Conservation (phyloP, 2,329 filamentous ascomycete genomes). For the Ilyonectria robusta region DNA sequence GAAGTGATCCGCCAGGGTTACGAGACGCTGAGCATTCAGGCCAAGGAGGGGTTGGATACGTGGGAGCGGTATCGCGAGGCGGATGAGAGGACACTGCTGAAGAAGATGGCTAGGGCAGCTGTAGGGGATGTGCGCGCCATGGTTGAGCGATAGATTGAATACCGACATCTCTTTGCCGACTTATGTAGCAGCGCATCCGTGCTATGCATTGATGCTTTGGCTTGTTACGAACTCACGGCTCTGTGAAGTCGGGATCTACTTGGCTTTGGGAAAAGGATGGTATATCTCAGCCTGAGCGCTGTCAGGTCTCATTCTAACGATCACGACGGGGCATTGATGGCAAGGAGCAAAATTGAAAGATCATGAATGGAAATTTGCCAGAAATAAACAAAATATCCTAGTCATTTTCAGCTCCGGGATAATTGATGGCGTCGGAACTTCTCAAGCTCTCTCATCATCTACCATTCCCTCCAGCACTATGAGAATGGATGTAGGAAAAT, state of each 20-base stretch:
- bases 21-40: slow-evolving; percentile 92
- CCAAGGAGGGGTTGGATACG: slow-evolving; percentile 86
- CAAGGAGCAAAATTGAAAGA: too few species aligned
- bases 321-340: neutral
- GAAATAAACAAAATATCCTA: too few species aligned
- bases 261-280: neutral
- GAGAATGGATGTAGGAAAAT: too few species aligned
- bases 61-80: slow-evolving; percentile 92
- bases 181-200: neutral
- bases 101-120: slow-evolving; percentile 86
- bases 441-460: too few species aligned
- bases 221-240: neutral
- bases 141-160: slow-evolving; percentile 56
- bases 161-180: slow-evolving; percentile 3
- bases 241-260: neutral
- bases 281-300: neutral
- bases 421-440: too few species aligned
- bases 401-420: too few species aligned
- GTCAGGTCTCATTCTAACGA: neutral
- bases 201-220: too few species aligned
- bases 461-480: too few species aligned
- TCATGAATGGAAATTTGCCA: too few species aligned
- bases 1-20: slow-evolving; percentile 97
- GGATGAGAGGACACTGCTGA: slow-evolving; percentile 86
- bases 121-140: slow-evolving; percentile 73